Evolutionary conservation across 148 eudicot genomes (phyloP), one percentile per base, ranked within the genome.

Genomic region (Fagopyrum tataricum): DNA sequence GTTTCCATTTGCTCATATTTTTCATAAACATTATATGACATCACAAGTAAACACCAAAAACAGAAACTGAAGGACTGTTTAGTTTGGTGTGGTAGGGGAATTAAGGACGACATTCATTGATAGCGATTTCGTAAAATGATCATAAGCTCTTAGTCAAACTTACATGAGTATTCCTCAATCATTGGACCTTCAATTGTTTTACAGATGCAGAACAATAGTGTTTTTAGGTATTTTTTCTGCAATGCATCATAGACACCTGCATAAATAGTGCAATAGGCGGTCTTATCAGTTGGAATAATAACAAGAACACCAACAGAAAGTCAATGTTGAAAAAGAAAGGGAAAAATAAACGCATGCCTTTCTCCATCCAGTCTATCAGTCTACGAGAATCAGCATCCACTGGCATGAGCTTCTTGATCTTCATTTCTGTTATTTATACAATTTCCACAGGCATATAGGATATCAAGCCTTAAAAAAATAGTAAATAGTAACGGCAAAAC

Each of bases 311-410:
- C 11, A 47, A 7, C 10, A 52, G 12, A 24, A 31, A 37, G 18
- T 62, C 2, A 42, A 62, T 12, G 20, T 62, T n/a, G 39, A 7
- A 64, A 64, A 12, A 59, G 66, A 59, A 59, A 13, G 4, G 14
- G 3, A 18, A 23, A 7, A 7, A 64, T 64, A 64, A 58, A 47
- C 39, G 73, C 74, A 52, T 80, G 76, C 98, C 97, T 91, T 95
- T 91, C 87, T 91, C 97, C 97, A 95, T 95, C 98, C 98, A 94
- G 61, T 95, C 98, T 75, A 95, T 84, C 68, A 95, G 86, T 77
- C 98, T 85, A 44, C 98, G 86, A 9, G 97, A 91, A 82, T 95
- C 97, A 41, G 83, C 86, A 80, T 95, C 96, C 81, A 90, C 43
- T 20, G 98, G 96, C 97, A 91, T 84, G 72, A 95, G 89, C 87